Conservation (phyloP, 768 basidiomycete species). For the Leucocoprinus birnbaumii region DNA sequence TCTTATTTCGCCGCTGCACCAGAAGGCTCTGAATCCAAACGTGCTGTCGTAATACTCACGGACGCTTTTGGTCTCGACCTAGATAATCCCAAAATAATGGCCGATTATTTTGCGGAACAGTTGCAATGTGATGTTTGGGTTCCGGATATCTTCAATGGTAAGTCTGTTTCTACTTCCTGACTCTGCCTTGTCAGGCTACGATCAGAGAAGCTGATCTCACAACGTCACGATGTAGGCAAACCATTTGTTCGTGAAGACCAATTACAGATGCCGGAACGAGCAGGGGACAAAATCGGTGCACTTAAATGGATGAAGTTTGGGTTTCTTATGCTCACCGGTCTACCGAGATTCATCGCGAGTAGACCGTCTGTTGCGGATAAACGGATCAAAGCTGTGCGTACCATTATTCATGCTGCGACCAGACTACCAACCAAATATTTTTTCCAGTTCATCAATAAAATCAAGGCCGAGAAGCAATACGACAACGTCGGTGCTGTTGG, state of each 20-base stretch:
- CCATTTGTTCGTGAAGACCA: constrained; percentile 25
- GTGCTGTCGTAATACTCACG: constrained; percentile 49
- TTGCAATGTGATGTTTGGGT: constrained; percentile 61
- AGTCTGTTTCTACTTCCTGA: constrained; percentile 32
- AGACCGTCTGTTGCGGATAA: constrained; percentile 29
- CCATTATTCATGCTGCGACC: background rate
- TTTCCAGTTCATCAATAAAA: constrained; percentile 29
- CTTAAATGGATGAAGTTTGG: constrained; percentile 28
- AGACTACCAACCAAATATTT: background rate
- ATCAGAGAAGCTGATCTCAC: background rate
- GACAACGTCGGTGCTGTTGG: constrained; percentile 39
- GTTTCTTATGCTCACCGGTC: constrained; percentile 16
- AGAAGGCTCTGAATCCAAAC: constrained; percentile 18
- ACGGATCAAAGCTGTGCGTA: constrained; percentile 20
- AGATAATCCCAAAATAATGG: constrained; percentile 53
- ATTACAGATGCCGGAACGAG: constrained; percentile 27
- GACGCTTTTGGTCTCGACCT: constrained; percentile 56
- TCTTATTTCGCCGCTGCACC: constrained; percentile 39
- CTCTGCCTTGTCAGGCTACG: background rate
- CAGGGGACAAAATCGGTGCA: constrained; percentile 29
- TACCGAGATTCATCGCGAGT: constrained; percentile 29
- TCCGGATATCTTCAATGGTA: constrained; percentile 60
- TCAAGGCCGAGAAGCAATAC: constrained; percentile 35
- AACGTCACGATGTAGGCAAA: constrained; percentile 20
- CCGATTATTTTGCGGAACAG: constrained; percentile 46